Conservation (phyloP, 1,284 basidiomycete species). For the Boletus smithii region DNA sequence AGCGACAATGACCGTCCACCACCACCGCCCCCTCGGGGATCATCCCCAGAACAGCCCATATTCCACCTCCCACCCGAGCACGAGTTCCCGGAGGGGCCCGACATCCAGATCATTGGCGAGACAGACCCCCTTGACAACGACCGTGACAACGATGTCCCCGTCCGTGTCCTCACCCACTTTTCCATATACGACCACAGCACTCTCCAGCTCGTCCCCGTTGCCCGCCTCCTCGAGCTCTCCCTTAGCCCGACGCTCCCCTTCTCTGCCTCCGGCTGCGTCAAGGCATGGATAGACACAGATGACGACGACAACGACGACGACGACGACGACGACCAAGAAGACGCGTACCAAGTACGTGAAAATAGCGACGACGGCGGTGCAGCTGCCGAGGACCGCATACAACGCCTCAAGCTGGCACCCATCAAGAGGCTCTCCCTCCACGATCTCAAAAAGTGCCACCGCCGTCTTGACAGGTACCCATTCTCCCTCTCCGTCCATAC, state of each 20-base stretch:
- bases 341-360: constrained; percentile 16
- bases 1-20: constrained; percentile 17
- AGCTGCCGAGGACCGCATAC: constrained; percentile 18
- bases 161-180: constrained; percentile 52
- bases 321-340: constrained; percentile 28
- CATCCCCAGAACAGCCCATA: constrained; percentile 1
- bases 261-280: constrained; percentile 38
- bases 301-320: constrained; percentile 25
- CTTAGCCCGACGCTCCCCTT: constrained; percentile 19
- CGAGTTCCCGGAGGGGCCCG: constrained; percentile 29
- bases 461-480: constrained; percentile 41
- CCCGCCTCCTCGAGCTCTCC: constrained; percentile 34
- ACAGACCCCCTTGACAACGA: constrained; percentile 29
- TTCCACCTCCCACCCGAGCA: constrained; percentile 21
- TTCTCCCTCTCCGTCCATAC: not conserved
- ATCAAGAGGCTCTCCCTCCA: constrained; percentile 52
- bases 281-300: constrained; percentile 30
- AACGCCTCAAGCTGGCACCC: constrained; percentile 41
- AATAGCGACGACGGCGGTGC: constrained; percentile 29
- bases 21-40: constrained; percentile 2
- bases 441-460: constrained; percentile 27
- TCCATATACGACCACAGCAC: constrained; percentile 43
- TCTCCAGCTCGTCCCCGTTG: constrained; percentile 37
- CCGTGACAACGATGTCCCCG: constrained; percentile 41
- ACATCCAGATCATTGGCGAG: constrained; percentile 36